Percentiles rank a stretch among this genome's conserved stretches.
phyloP scores from a whole-genome alignment of 208 protist species.

The Angomonas ambiguus region DNA sequence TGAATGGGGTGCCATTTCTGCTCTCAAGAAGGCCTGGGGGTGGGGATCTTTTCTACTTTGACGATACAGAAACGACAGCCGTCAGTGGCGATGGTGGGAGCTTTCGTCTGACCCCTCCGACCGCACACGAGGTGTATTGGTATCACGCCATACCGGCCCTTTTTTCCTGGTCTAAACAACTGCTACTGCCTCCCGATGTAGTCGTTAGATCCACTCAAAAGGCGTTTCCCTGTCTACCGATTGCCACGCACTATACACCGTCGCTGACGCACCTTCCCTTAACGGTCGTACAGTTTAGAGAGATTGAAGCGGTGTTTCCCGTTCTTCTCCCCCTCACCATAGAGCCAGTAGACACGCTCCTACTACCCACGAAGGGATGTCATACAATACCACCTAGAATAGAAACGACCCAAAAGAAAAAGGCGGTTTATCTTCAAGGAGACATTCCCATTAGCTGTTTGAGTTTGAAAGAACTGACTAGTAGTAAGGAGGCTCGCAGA shows the following conservation, averaged over 20 bases:
- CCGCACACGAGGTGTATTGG: neutral
- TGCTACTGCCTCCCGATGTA: neutral
- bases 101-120: neutral
- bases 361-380: neutral
- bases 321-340: neutral
- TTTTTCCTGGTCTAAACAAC: neutral
- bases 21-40: slow-evolving; percentile 69
- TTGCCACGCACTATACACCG: neutral
- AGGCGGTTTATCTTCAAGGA: neutral
- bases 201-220: neutral
- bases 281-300: neutral
- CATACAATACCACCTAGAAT: neutral
- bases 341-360: too few relatives aligned
- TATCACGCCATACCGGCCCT: neutral
- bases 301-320: neutral
- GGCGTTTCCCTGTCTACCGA: neutral
- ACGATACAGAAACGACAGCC: neutral
- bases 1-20: slow-evolving; percentile 77
- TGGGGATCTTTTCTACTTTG: slow-evolving; percentile 77
- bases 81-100: neutral
- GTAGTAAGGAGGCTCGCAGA: neutral
- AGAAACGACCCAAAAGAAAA: neutral
- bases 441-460: neutral
- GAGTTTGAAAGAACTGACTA: neutral
- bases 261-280: neutral